These are phyloP conservation scores for Trichophyton verrucosum DNA, from an alignment of 2,329 filamentous ascomycete genomes.

Conservation along the genomic window DNA sequence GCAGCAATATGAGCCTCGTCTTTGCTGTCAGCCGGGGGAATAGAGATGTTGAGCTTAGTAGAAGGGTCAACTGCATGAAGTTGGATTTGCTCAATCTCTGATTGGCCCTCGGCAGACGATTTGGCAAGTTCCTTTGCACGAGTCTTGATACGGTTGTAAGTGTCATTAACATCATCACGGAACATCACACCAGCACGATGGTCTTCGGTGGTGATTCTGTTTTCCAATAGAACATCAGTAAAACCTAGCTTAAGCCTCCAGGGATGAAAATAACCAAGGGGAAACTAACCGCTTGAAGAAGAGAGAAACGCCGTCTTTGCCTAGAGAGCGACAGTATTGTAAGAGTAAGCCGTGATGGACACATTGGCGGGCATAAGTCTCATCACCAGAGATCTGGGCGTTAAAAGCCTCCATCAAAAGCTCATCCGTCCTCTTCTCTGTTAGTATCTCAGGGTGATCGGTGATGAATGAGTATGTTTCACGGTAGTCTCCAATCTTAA, in stretches of 20 bases:
- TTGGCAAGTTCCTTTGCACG: conserved; percentile 62
- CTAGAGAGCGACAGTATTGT: conserved; percentile 87
- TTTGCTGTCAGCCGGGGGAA: conserved; percentile 57
- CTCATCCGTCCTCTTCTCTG: conserved; percentile 80
- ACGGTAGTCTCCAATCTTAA: conserved; percentile 62
- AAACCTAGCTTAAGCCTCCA: not conserved
- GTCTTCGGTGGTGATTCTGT: conserved; percentile 64
- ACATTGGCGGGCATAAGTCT: conserved; percentile 68
- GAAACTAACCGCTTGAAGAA: conserved; percentile 72
- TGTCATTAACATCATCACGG: conserved; percentile 80
- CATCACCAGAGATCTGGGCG: conserved; percentile 61
- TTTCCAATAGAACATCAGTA: not conserved
- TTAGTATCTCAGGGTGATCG: conserved; percentile 63
- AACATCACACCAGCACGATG: conserved; percentile 89
- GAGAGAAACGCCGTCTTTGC: conserved; percentile 71
- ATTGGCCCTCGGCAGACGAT: conserved; percentile 41
- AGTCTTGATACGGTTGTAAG: conserved; percentile 67
- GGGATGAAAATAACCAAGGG: not conserved
- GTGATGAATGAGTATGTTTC: conserved; percentile 63
- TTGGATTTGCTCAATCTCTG: conserved; percentile 88
- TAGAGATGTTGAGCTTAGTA: conserved; percentile 77
- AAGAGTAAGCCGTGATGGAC: conserved; percentile 87
- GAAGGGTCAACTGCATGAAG: conserved; percentile 89
- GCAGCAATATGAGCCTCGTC: conserved; percentile 50
- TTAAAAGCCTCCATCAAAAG: conserved; percentile 88